Conservation (phyloP, 768 basidiomycete species). For the Hemileccinum impolitum region DNA sequence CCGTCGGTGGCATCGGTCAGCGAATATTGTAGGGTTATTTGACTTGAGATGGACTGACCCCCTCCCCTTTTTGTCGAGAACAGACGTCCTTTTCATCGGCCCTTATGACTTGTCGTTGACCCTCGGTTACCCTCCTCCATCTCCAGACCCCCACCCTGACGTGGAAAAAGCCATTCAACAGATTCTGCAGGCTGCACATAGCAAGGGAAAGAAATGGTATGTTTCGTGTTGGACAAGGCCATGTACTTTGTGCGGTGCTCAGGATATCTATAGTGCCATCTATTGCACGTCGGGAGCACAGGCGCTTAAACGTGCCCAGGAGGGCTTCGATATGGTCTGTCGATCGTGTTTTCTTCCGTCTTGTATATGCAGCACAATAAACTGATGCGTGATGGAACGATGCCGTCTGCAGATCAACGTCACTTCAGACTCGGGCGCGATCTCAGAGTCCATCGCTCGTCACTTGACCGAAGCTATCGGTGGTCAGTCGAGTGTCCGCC, state of each 20-base stretch:
- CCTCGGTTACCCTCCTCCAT: slow-evolving; percentile 56
- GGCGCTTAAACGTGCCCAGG: slow-evolving; percentile 39
- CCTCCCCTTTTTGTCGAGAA: not conserved
- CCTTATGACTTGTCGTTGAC: slow-evolving; percentile 67
- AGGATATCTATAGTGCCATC: slow-evolving; percentile 38
- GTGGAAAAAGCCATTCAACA: slow-evolving; percentile 58
- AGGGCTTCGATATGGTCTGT: slow-evolving; percentile 53
- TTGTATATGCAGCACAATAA: not conserved
- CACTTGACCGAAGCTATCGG: slow-evolving; percentile 23
- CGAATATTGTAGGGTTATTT: not conserved
- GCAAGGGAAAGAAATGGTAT: slow-evolving; percentile 63
- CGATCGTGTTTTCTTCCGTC: not conserved
- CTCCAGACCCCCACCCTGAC: slow-evolving; percentile 62
- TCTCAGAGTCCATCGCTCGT: slow-evolving; percentile 34
- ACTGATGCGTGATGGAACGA: not conserved
- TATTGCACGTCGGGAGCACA: slow-evolving; percentile 46
- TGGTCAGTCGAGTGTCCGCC: slow-evolving; percentile 4
- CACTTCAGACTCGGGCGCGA: slow-evolving; percentile 41
- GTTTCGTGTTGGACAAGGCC: slow-evolving; percentile 2
- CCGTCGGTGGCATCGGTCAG: slow-evolving; percentile 60
- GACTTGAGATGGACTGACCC: not conserved
- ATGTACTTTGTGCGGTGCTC: not conserved
- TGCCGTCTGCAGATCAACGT: slow-evolving; percentile 45
- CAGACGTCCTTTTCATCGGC: slow-evolving; percentile 59
- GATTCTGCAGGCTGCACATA: slow-evolving; percentile 48